These are phyloP conservation scores for Auricularia heimuer DNA, from an alignment of 768 basidiomycete species.

Conservation along the genomic window DNA sequence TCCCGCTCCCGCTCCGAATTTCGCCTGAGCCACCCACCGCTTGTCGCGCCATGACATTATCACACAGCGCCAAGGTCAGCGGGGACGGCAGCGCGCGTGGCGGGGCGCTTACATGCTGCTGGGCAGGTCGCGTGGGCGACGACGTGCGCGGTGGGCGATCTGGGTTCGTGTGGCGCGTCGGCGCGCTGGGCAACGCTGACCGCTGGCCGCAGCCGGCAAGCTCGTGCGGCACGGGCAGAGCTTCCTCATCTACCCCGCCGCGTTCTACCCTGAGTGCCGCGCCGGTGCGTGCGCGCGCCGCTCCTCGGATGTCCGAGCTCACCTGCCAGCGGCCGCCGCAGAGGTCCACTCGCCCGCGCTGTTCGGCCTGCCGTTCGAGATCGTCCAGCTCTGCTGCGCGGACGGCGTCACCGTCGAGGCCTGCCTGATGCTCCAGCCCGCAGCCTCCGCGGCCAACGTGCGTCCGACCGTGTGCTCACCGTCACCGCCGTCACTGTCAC, in stretches of 20 bases:
- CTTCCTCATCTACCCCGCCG: neutral
- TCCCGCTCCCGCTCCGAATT: no score
- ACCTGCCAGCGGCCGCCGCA: neutral
- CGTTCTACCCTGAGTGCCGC: neutral
- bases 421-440: neutral
- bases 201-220: neutral
- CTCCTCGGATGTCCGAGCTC: neutral
- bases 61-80: neutral
- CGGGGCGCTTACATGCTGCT: neutral
- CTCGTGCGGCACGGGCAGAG: neutral
- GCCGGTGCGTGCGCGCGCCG: neutral
- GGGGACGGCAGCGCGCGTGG: neutral
- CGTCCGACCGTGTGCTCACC: neutral
- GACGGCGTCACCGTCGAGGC: neutral
- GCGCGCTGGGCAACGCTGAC: neutral
- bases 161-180: neutral
- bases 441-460: neutral
- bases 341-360: neutral
- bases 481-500: neutral
- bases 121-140: neutral
- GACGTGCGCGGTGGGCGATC: neutral
- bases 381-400: neutral
- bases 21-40: no score
- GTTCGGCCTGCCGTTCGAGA: neutral
- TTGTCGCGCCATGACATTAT: no score